Evolutionary conservation across 1,139 yeast genomes (phyloP), one percentile per base, ranked within the genome.

Genomic region (Chernovozyma aurita): DNA sequence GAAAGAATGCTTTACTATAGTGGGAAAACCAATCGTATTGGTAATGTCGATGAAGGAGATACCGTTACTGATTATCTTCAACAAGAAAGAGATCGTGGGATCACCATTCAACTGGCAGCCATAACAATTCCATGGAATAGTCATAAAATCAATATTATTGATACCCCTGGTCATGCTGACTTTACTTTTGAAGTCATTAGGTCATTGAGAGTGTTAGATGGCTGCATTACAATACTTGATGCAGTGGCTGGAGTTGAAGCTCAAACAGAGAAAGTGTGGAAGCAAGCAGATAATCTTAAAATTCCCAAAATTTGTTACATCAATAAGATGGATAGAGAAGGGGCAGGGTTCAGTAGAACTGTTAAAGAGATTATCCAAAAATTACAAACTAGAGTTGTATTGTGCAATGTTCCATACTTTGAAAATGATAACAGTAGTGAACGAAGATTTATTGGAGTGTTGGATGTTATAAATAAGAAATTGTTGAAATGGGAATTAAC

Each of bases 161-260:
- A 92, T 55, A 90, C 99, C 0, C 99, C 99, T 1, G 99, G 99
- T 0, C 99, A 92, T 59, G 97, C 97, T 0, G 99, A 92, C 57
- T 92, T 92, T 55, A 85, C 95, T 0, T 92, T 90, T 56, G 99
- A 92, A 57, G 98, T 94, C 5, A 85, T 80, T 2, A 65, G 97
- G 39, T 82, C 97, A 0, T 71, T 92, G 41, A 71, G 96, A 43
- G 97, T 92, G 1, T 65, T 92, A 14, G 98, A 92, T 59, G 97
- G 97, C 1, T 95, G 90, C 0, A 95, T 92, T 4, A 84, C 95
- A 0, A 85, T 92, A 11, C 63, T 92, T 37, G 99, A 92, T 61
- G 95, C 86, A 0, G 97, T 92, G 3, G 97, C 97, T 2, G 99
- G 98, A 12, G 98, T 92, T 1, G 98, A 92, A 53, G 95, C 98